These are phyloP conservation scores for Myxozyma vanderwaltii DNA, from an alignment of 805 yeast species.

Conservation along the genomic window DNA sequence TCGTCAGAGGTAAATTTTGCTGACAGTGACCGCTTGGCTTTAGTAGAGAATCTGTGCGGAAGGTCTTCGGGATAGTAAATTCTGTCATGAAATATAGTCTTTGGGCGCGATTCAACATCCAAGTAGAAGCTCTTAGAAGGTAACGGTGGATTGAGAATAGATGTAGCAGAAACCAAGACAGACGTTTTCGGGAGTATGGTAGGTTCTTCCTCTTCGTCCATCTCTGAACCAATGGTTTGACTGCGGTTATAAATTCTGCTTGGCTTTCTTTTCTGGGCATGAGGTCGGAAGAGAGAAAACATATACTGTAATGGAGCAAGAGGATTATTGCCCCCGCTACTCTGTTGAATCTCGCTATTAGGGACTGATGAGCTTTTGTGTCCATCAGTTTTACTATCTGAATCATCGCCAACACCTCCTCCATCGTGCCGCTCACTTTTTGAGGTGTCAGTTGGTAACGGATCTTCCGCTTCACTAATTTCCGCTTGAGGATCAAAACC, in stretches of 20 bases:
- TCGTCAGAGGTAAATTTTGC: not conserved
- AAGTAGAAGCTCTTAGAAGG: conserved; percentile 69
- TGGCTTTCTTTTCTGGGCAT: conserved; percentile 36
- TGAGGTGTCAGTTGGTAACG: not conserved
- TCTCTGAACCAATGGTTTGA: conserved; percentile 34
- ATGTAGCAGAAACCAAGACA: conserved; percentile 74
- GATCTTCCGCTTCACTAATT: conserved; percentile 6
- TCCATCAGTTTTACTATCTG: not conserved
- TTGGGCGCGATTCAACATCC: conserved; percentile 65
- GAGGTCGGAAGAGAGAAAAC: conserved; percentile 41
- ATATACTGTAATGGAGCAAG: conserved; percentile 34
- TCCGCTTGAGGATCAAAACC: not conserved
- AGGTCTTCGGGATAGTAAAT: conserved; percentile 65
- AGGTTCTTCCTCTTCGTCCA: conserved; percentile 27
- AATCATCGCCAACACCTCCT: not conserved
- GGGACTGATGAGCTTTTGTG: not conserved
- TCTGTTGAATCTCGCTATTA: not conserved
- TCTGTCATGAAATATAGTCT: conserved; percentile 79
- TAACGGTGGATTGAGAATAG: conserved; percentile 75
- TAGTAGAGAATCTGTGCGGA: conserved; percentile 46
- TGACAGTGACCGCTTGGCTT: not conserved
- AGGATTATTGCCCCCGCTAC: not conserved
- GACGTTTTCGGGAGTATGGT: conserved; percentile 63
- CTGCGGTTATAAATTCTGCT: conserved; percentile 38
- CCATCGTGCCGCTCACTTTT: not conserved